Evolutionary conservation across 2,329 filamentous ascomycete genomes (phyloP).

Genomic region (Fusarium scirpi): DNA sequence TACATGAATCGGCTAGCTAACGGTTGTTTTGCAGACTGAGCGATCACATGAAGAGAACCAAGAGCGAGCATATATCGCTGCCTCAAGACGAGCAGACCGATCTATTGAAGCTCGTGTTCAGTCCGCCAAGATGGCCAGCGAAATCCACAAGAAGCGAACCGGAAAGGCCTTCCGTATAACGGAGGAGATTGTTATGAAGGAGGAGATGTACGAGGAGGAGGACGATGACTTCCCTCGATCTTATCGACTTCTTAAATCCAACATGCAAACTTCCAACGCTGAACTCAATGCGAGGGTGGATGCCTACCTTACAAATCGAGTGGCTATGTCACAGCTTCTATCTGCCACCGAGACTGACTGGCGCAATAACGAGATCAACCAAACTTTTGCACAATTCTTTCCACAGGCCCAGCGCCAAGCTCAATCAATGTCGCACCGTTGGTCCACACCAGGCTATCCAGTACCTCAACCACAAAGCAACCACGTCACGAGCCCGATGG

Average conservation of each 20-base stretch:
- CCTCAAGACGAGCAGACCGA: conserved; percentile 86
- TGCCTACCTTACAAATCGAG: conserved; percentile 57
- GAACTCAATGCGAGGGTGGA: conserved; percentile 73
- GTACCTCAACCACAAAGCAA: conserved; percentile 17
- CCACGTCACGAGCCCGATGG: conserved; percentile 29
- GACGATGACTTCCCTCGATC: conserved; percentile 81
- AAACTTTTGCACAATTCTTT: conserved; percentile 61
- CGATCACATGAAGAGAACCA: conserved; percentile 85
- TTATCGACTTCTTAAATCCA: conserved; percentile 72
- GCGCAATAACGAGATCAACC: conserved; percentile 61
- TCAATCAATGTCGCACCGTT: conserved; percentile 43
- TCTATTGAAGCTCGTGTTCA: conserved; percentile 89
- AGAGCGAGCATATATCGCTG: conserved; percentile 91
- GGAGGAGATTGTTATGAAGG: conserved; percentile 86
- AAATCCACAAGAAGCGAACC: conserved; percentile 89
- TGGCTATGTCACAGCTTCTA: conserved; percentile 58
- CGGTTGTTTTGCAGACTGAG: conserved; percentile 66
- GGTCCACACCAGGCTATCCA: conserved; percentile 38
- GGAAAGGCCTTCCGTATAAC: conserved; percentile 85
- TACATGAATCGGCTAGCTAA: background rate
- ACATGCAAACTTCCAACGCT: conserved; percentile 69
- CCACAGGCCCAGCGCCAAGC: conserved; percentile 52
- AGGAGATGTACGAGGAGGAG: conserved; percentile 97
- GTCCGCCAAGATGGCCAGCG: conserved; percentile 88
- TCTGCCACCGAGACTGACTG: conserved; percentile 53